Conservation (phyloP, 345 rosid species). For the Microthlaspi erraticum region DNA sequence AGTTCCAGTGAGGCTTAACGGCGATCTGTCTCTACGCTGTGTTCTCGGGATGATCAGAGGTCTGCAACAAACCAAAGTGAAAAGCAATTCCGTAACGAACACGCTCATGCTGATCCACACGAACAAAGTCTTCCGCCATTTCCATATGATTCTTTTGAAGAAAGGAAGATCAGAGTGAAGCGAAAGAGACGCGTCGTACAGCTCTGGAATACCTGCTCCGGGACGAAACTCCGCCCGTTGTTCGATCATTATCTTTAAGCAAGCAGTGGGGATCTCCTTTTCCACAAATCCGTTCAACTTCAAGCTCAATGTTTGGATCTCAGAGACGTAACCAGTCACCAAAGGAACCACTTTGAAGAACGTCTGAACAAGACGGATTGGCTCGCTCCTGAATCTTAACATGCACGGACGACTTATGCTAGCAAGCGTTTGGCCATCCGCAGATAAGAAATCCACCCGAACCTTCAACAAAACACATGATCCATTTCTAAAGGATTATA, state of each 20-base stretch:
- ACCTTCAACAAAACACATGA: conserved; percentile 59
- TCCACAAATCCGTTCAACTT: conserved; percentile 68
- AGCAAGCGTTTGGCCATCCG: conserved; percentile 59
- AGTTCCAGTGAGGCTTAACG: conserved; percentile 43
- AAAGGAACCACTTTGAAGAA: conserved; percentile 74
- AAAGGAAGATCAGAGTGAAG: conserved; percentile 74
- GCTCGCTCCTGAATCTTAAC: conserved; percentile 77
- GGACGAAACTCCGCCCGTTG: conserved; percentile 74
- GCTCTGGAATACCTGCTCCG: conserved; percentile 86
- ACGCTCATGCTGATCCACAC: conserved; percentile 63
- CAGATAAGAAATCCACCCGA: conserved; percentile 71
- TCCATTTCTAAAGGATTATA: too few species aligned
- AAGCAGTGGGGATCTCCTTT: conserved; percentile 65
- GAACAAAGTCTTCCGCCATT: conserved; percentile 76
- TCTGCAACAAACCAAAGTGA: conserved; percentile 67
- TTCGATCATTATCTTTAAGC: conserved; percentile 57
- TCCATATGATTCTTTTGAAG: conserved; percentile 68
- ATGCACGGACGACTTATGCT: conserved; percentile 76
- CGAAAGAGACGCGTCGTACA: conserved; percentile 64
- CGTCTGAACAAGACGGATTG: conserved; percentile 63
- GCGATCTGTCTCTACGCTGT: conserved; percentile 23
- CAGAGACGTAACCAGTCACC: conserved; percentile 72
- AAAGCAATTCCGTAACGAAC: conserved; percentile 59
- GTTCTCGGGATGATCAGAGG: conserved; percentile 68
- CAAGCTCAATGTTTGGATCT: conserved; percentile 68